These are phyloP conservation scores for Coemansia sp. DNA, from an alignment of 192 early-diverging fungal species.

Conservation along the genomic window DNA sequence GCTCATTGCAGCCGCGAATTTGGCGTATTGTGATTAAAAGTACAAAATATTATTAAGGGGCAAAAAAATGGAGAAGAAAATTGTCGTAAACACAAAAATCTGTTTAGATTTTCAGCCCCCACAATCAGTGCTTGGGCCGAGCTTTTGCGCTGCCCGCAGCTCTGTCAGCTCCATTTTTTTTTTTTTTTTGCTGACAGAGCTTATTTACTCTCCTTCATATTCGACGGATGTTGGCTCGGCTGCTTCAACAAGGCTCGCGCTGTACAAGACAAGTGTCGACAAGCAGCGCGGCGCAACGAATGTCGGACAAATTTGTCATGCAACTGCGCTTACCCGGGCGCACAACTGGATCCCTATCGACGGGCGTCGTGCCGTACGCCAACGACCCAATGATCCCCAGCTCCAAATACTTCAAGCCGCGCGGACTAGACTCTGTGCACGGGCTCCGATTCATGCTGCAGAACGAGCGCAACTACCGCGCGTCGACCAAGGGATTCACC, in stretches of 20 bases:
- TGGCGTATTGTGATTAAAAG: too few species aligned
- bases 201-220: too few species aligned
- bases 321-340: conserved; percentile 41
- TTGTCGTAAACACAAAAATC: too few species aligned
- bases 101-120: neutral
- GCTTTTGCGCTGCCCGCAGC: neutral
- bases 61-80: neutral
- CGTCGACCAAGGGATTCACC: conserved; percentile 5
- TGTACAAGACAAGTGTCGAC: neutral
- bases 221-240: neutral
- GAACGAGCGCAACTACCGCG: neutral
- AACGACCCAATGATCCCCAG: conserved; percentile 53
- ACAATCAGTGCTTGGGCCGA: neutral
- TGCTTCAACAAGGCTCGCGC: neutral
- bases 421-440: conserved; percentile 13
- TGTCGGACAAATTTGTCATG: conserved; percentile 39
- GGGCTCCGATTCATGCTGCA: conserved; percentile 13
- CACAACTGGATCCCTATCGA: conserved; percentile 35
- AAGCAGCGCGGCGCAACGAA: neutral
- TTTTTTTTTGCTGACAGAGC: too few species aligned
- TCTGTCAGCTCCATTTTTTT: neutral
- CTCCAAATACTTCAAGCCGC: conserved; percentile 47
- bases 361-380: conserved; percentile 30
- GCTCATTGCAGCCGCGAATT: neutral
- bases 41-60: neutral